These are phyloP conservation scores for Micractinium sp. DNA, from an alignment of 139 green algal species.

Conservation along the genomic window DNA sequence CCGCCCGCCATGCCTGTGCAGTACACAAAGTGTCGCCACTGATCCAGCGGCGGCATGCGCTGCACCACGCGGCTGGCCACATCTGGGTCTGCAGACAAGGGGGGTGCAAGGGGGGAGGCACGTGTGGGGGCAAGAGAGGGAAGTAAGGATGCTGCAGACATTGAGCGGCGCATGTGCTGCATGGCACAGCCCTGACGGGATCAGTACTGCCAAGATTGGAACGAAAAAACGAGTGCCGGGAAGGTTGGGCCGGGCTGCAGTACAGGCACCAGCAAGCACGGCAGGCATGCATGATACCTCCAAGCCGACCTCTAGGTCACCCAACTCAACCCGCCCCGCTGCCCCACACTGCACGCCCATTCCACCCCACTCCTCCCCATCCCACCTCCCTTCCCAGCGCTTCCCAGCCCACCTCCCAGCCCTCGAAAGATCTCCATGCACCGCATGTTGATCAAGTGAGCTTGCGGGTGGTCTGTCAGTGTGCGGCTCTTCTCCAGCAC, in stretches of 20 bases:
- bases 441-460: slow-evolving; percentile 95
- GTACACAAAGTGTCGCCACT: slow-evolving; percentile 92
- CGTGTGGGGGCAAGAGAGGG: not conserved
- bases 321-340: too few species aligned
- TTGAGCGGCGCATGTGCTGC: not conserved
- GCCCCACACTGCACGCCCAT: too few species aligned
- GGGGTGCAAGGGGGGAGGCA: not conserved
- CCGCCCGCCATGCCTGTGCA: slow-evolving; percentile 62
- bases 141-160: not conserved
- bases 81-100: not conserved
- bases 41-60: slow-evolving; percentile 69
- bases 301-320: too few species aligned
- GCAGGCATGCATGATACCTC: too few species aligned
- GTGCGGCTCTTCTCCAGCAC: slow-evolving; percentile 67
- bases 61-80: slow-evolving; percentile 46
- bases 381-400: not conserved
- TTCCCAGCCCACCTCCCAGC: slow-evolving; percentile 27
- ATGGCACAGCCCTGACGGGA: not conserved
- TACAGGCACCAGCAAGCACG: too few species aligned
- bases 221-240: too few species aligned
- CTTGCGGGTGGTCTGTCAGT: slow-evolving; percentile 78
- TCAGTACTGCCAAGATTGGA: too few species aligned
- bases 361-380: not conserved
- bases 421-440: slow-evolving; percentile 87
- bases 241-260: too few species aligned